Evolutionary conservation across 306 rosid genomes (phyloP).

Genomic region (Fragaria ananassa): DNA sequence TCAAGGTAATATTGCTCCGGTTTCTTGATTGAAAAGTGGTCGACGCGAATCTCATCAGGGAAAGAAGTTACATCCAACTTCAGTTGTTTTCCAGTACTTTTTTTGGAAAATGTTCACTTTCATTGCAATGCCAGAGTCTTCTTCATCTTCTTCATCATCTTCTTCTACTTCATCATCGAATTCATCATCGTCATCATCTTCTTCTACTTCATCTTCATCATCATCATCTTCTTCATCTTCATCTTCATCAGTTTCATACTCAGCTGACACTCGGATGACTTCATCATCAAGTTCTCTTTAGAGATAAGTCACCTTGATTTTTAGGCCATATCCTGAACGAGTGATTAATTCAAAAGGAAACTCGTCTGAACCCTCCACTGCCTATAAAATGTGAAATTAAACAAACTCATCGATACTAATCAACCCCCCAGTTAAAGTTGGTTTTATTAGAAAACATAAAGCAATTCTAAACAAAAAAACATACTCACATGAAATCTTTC

Average conservation of each 20-base stretch:
- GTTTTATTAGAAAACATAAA: background rate
- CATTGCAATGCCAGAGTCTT: background rate
- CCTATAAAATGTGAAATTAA: background rate
- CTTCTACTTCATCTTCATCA: background rate
- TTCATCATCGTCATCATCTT: background rate
- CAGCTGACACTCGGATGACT: background rate
- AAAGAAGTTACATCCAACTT: background rate
- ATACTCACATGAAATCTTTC: background rate
- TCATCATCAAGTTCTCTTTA: background rate
- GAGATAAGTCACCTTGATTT: background rate
- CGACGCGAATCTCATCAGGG: background rate
- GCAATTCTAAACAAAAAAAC: background rate
- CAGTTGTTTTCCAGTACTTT: background rate
- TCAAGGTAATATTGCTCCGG: background rate
- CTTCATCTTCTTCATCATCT: rapidly evolving
- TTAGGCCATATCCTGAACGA: background rate
- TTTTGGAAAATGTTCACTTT: background rate
- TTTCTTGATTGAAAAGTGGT: background rate
- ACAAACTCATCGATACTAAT: background rate
- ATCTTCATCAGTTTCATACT: background rate
- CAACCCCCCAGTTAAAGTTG: background rate
- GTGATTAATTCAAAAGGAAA: background rate
- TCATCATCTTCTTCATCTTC: background rate
- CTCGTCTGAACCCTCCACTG: background rate
- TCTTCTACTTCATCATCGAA: background rate